Conservation (phyloP, 257 asterid genomes). For the Salvia miltiorrhiza region DNA sequence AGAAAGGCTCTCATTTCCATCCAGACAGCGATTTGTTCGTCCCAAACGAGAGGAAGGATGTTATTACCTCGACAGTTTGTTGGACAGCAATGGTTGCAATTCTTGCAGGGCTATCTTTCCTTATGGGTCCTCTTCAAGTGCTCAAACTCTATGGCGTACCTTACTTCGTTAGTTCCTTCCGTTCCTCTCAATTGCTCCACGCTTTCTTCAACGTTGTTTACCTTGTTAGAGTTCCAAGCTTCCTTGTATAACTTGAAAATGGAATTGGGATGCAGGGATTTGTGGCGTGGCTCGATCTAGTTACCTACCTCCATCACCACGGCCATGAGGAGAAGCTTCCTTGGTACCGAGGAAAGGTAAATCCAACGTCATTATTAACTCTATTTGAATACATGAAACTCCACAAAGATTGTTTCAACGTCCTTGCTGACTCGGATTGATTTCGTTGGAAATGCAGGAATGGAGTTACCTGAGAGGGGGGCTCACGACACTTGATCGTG, state of each 20-base stretch:
- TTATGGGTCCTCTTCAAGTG: conserved; percentile 70
- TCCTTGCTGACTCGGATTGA: no score
- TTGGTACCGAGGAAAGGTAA: conserved; percentile 55
- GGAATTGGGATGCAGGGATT: conserved; percentile 38
- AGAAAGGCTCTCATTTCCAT: conserved; percentile 80
- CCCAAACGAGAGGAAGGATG: conserved; percentile 74
- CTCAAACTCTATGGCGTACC: conserved; percentile 89
- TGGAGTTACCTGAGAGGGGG: conserved; percentile 95
- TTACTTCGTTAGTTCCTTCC: conserved; percentile 55
- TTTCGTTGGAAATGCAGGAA: conserved; percentile 41
- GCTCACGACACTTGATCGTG: conserved; percentile 81
- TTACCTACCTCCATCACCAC: conserved; percentile 59
- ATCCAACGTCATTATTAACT: neutral
- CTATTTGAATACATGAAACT: neutral
- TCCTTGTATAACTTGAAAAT: conserved; percentile 3
- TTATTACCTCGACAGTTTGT: conserved; percentile 77
- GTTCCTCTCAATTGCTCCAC: neutral
- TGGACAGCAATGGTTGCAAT: conserved; percentile 87
- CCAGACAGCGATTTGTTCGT: conserved; percentile 83
- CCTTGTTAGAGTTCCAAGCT: neutral
- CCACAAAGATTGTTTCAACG: neutral
- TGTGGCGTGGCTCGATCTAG: conserved; percentile 52
- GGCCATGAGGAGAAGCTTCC: conserved; percentile 57
- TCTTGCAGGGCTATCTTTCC: conserved; percentile 69
- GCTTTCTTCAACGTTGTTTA: neutral